Conservation (phyloP, 163 green algal species). For the Coccomyxa subellipsoidea region DNA sequence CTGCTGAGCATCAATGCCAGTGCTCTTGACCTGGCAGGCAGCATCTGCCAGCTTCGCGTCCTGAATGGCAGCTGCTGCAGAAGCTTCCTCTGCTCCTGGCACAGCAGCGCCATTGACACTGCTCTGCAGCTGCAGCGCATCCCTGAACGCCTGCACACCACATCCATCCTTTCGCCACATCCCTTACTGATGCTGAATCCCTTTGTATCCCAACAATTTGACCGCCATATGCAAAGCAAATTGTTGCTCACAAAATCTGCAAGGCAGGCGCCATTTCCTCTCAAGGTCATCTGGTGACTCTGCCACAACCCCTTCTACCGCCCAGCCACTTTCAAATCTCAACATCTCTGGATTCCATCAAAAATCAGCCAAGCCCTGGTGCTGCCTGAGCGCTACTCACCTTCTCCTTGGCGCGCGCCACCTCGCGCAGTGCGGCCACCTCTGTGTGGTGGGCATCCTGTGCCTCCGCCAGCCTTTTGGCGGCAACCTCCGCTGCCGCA, state of each 20-base stretch:
- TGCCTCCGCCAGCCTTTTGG: neutral
- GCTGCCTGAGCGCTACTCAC: too few species aligned
- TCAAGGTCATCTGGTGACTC: too few species aligned
- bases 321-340: too few species aligned
- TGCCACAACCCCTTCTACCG: too few species aligned
- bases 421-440: neutral
- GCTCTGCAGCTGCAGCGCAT: neutral
- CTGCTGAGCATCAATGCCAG: neutral
- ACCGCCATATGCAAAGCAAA: too few species aligned
- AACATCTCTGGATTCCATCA: too few species aligned
- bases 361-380: too few species aligned
- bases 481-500: neutral
- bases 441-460: neutral
- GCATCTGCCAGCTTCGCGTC: neutral
- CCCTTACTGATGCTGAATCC: too few species aligned
- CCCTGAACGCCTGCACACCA: neutral
- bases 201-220: too few species aligned
- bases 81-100: neutral
- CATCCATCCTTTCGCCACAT: too few species aligned
- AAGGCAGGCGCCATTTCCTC: too few species aligned
- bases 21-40: neutral
- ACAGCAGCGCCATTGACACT: neutral
- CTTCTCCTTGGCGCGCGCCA: neutral
- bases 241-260: too few species aligned
- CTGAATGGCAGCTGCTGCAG: neutral